Base-by-base conservation (phyloP, 106 monocot species). In the Amphibolis antarctica region DNA sequence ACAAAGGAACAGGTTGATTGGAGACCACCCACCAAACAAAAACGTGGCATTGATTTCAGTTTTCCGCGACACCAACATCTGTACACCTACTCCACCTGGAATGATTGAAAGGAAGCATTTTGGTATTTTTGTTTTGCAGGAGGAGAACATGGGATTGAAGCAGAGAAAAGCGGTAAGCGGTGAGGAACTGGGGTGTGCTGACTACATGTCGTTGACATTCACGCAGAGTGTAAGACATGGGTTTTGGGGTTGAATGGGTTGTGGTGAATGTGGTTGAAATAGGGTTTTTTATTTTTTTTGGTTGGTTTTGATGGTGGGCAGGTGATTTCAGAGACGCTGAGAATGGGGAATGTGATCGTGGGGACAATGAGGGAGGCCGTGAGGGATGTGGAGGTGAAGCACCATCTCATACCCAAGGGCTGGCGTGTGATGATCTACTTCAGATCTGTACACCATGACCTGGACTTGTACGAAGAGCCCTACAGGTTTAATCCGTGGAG, bases 141-240 rank as follows among this genome's bases (percentile, higher is more conserved):
- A 89, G 59, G 93, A 93, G 70, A 93, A 89, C 77, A 75, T 79
- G 75, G 64, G 83, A 30, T 44, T 89, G 58, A 83, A 81, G 77
- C 44, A 62, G 48, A 83, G 79, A 30, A 68, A 58, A 50, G 17
- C 29, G 20, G 21, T 29, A 18, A 55, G 15, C 0, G 88, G 79
- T 1, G 74, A 83, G 31, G 63, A 64, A 0, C 62, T 93, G 28
- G 14, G 69, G 13, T 93, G 89, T 83, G 72, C 74, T 0, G 88
- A 93, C 62, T 89, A 89, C 79, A 79, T 86, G 81, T 82, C 93
- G 5, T 77, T 93, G 53, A 68, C 85, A 53, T 93, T 93, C 53
- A 93, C 93, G 1, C 89, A 93, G 71, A 75, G 86, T 28, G 92
- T 88, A 81, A 51, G 63, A 9, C 22, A 28, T 17, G n/a, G 13